Conservation (phyloP, 2,329 filamentous ascomycete genomes). For the Penicillium sp. region DNA sequence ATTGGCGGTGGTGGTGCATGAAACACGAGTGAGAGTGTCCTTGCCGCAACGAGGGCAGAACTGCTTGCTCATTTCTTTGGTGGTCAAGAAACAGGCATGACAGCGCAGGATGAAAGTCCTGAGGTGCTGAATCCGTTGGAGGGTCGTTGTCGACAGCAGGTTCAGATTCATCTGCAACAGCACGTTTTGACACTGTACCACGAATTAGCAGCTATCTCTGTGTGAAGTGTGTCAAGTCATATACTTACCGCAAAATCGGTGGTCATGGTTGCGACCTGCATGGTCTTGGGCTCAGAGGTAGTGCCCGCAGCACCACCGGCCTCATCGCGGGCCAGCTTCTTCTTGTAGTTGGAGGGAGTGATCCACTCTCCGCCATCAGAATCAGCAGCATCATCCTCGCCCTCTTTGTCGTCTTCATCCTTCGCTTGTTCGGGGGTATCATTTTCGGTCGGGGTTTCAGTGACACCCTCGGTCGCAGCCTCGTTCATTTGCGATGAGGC, state of each 20-base stretch:
- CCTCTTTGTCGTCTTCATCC: constrained; percentile 24
- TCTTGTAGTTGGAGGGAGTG: constrained; percentile 84
- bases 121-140: constrained; percentile 75
- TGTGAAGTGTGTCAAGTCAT: background rate
- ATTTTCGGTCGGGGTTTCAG: constrained; percentile 21
- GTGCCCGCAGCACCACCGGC: constrained; percentile 44
- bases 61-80: constrained; percentile 77
- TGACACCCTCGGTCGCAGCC: constrained; percentile 7
- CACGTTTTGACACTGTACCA: constrained; percentile 65
- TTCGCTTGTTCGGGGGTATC: constrained; percentile 26
- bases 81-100: constrained; percentile 85
- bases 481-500: constrained; percentile 7
- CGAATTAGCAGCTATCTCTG: constrained; percentile 7
- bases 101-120: constrained; percentile 88
- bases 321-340: constrained; percentile 67
- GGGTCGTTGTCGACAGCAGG: constrained; percentile 65
- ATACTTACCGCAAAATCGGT: constrained; percentile 82
- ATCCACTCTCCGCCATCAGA: constrained; percentile 74
- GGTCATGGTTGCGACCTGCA: constrained; percentile 87
- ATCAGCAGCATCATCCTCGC: constrained; percentile 34
- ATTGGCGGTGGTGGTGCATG: constrained; percentile 73
- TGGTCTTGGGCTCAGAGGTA: constrained; percentile 55
- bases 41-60: constrained; percentile 92
- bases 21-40: constrained; percentile 74
- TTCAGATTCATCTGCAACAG: constrained; percentile 91